Percentiles rank a stretch among this genome's conserved stretches.
Evolutionary conservation across 768 basidiomycete species (phyloP).

Genomic region (Naganishia onofrii): DNA sequence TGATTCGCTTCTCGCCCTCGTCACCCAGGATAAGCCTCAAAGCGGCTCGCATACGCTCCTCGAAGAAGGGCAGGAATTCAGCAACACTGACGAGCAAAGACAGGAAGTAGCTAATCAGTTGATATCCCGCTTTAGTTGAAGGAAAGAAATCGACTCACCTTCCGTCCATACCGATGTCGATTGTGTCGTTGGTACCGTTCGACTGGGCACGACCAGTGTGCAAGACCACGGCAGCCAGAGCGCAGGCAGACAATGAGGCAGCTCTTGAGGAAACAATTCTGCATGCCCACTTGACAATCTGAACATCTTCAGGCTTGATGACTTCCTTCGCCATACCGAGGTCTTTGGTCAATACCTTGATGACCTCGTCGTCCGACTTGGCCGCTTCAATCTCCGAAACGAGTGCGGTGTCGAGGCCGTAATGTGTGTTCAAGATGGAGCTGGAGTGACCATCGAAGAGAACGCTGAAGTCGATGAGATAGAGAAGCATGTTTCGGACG

Average conservation of each 20-base stretch:
- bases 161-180: conserved; percentile 88
- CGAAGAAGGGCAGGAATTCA: conserved; percentile 87
- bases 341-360: conserved; percentile 61
- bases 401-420: conserved; percentile 91
- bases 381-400: conserved; percentile 78
- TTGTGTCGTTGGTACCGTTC: conserved; percentile 56
- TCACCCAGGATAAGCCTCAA: conserved; percentile 72
- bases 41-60: conserved; percentile 69
- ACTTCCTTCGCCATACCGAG: conserved; percentile 63
- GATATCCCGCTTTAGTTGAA: too few species aligned
- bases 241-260: conserved; percentile 76
- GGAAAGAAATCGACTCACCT: conserved; percentile 53
- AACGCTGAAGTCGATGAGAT: conserved; percentile 61
- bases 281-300: conserved; percentile 79
- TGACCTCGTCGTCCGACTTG: conserved; percentile 57
- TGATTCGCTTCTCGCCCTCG: conserved; percentile 72
- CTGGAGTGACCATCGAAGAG: conserved; percentile 81
- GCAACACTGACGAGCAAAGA: conserved; percentile 61
- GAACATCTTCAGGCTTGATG: conserved; percentile 56
- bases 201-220: conserved; percentile 72
- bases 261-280: conserved; percentile 76
- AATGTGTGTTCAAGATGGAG: conserved; percentile 73
- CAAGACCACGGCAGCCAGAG: conserved; percentile 76
- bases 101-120: conserved; percentile 44
- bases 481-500: conserved; percentile 75